Evolutionary conservation across 2,329 filamentous ascomycete genomes (phyloP), one percentile per base, ranked within the genome.

Genomic region (Ceratocystis variospora): DNA sequence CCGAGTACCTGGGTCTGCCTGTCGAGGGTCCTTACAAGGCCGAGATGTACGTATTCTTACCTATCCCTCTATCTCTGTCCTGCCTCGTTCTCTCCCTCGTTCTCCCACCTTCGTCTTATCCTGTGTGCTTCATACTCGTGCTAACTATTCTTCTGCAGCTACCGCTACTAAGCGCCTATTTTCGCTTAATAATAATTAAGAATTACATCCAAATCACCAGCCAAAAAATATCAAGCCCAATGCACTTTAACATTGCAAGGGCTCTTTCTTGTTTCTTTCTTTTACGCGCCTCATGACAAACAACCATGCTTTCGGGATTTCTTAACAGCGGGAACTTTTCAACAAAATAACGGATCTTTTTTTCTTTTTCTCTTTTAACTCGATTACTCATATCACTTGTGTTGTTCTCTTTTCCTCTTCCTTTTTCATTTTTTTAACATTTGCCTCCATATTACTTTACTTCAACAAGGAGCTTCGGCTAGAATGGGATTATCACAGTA

Each of bases 21-120:
- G 75, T 85, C 70, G 88, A 92, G 81, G 94, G 94, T 76, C 94
- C 94, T 73, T 99, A 84, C 89, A 99, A 99, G 90, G 83, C 82
- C 79, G 93, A 97, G 72, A 89, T 92, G 84, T 92, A 89, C 76
- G 66, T 65, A 53, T n/a, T 48, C 45, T 19, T 48, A 19, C 17
- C 45, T n/a, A 5, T 19, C 45, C 8, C 5, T 48, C n/a, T 19
- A 15, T 2, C 17, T 6, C 48, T 5, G 48, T 25, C 48, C 48
- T 22, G 19, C 17, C 22, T 8, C 46, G 10, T 22, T 22, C 22
- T 22, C 22, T 17, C 70, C 17, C 22, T 8, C 46, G 10, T 22
- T 22, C 22, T 22, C 22, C 45, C 70, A 55, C 25, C 44, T 8
- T 31, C 33, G 62, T 3, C 62, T 48, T 10, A 5, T 10, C 17